A percentile compares a stretch with the other conserved stretches of the same genome.
These are phyloP conservation scores for Coelastrella sp. DNA, from an alignment of 139 green algal species.

Conservation along the genomic window DNA sequence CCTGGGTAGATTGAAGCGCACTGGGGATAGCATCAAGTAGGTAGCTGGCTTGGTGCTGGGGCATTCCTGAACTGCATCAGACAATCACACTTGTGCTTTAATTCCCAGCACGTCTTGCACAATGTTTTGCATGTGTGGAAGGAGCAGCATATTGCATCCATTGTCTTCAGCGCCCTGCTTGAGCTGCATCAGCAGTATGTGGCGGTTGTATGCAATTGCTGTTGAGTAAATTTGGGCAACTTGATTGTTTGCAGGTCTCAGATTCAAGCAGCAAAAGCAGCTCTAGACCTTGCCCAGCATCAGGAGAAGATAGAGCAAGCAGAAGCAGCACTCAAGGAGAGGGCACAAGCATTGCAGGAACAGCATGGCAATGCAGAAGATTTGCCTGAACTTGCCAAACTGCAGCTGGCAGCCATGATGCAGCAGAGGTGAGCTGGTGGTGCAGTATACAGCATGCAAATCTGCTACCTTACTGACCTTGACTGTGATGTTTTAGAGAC, in stretches of 20 bases:
- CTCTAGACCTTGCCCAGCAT: constrained; percentile 42
- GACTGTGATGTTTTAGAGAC: no score
- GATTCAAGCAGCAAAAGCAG: constrained; percentile 43
- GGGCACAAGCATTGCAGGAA: constrained; percentile 30
- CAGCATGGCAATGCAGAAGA: constrained; percentile 25
- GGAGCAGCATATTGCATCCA: no score
- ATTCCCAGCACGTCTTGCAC: no score
- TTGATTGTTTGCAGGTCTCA: constrained; percentile 31
- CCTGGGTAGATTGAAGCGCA: constrained; percentile 19
- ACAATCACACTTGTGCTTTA: no score
- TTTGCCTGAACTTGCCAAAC: constrained; percentile 29
- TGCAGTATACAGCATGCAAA: background rate
- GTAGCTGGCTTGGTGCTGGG: constrained; percentile 16
- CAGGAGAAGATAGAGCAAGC: constrained; percentile 31
- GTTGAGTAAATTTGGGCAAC: no score
- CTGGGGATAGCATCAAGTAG: constrained; percentile 74
- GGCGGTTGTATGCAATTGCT: no score
- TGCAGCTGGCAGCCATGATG: constrained; percentile 45
- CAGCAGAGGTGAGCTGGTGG: constrained; percentile 18
- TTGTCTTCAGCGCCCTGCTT: no score
- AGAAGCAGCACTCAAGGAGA: constrained; percentile 33
- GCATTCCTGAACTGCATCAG: no score
- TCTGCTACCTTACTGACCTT: no score
- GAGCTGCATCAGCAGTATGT: background rate
- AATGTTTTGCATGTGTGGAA: no score